phyloP scores from a whole-genome alignment of 2,329 filamentous ascomycete species.

The Fusarium tupiense region DNA sequence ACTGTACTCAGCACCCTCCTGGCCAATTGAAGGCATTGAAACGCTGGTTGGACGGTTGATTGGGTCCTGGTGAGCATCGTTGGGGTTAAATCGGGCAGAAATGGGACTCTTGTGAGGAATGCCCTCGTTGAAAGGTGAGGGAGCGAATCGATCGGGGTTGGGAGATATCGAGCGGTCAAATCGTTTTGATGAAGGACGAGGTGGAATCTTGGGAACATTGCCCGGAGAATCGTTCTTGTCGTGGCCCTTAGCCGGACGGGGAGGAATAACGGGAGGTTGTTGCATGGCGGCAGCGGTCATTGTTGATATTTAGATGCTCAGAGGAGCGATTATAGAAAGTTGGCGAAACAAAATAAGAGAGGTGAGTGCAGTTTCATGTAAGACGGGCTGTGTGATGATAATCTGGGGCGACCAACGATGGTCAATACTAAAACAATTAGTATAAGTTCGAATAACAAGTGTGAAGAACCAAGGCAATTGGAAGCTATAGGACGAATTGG shows the following conservation, averaged over 20 bases:
- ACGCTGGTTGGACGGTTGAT: slow-evolving; percentile 78
- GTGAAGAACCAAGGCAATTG: slow-evolving; percentile 22
- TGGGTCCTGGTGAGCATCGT: slow-evolving; percentile 51
- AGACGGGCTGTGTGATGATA: slow-evolving; percentile 20
- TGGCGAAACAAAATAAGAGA: slow-evolving; percentile 22
- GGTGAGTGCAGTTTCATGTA: slow-evolving; percentile 23
- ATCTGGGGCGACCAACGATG: slow-evolving; percentile 28
- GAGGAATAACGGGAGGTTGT: slow-evolving; percentile 63
- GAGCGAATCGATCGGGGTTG: slow-evolving; percentile 80
- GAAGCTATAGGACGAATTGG: slow-evolving; percentile 6
- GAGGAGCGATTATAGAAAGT: slow-evolving; percentile 23
- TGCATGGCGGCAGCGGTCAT: slow-evolving; percentile 64
- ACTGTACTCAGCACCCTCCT: slow-evolving; percentile 91
- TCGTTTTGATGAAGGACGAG: slow-evolving; percentile 77
- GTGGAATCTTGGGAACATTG: slow-evolving; percentile 74
- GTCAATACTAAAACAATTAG: slow-evolving; percentile 41
- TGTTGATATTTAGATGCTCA: slow-evolving; percentile 33
- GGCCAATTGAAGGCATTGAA: slow-evolving; percentile 82
- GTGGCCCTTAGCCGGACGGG: slow-evolving; percentile 63
- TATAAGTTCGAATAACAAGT: slow-evolving; percentile 32
- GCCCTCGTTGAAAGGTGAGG: slow-evolving; percentile 84
- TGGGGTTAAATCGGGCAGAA: slow-evolving; percentile 49
- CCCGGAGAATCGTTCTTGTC: slow-evolving; percentile 54
- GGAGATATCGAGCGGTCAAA: slow-evolving; percentile 81
- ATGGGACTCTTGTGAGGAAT: slow-evolving; percentile 61